Evolutionary conservation across 805 yeast species (phyloP), one percentile per base, ranked within the genome.

Genomic region (Ogataea degrootiae): DNA sequence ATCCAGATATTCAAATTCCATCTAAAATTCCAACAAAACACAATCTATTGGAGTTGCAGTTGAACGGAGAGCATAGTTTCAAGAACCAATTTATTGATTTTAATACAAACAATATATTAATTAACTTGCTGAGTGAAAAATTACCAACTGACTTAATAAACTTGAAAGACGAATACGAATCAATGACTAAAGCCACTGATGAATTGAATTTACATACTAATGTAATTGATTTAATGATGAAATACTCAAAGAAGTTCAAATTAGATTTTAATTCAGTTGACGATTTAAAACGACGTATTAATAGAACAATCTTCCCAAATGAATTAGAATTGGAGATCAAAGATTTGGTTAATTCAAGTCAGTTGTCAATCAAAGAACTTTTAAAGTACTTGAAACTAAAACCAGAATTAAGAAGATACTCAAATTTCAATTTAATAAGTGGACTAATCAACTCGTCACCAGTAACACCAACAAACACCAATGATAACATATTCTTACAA

Each of bases 21-120:
- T 22, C 51, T 45, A 26, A 43, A 41, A 16, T 39, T 50, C 7
- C 54, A 26, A 54, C 3, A 23, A 22, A 6, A 48, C 46, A 34
- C 35, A 36, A 17, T 5, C 42, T 17, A 37, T 47, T 5, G n/a
- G 33, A 15, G 36, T 35, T 37, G 44, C 58, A 26, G 3, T 38
- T 54, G 12, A 55, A 54, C 37, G 49, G 48, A 40, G 44, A 50
- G 41, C 55, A 51, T 36, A 23, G 39, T 22, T 54, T 51, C 38
- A 39, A 50, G 40, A 51, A 50, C 36, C 52, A 53, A 11, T 54
- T 54, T 46, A 50, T 51, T 15, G 44, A 42, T 35, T 54, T 54
- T 34, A 44, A 39, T n/a, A 26, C 40, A 9, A 23, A 37, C 15
- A 62, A 54, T 36, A 49, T 55, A 1, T 40, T 61, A 5, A 51